phyloP scores from a whole-genome alignment of 2,329 filamentous ascomycete species.

The Zasmidium angulare region DNA sequence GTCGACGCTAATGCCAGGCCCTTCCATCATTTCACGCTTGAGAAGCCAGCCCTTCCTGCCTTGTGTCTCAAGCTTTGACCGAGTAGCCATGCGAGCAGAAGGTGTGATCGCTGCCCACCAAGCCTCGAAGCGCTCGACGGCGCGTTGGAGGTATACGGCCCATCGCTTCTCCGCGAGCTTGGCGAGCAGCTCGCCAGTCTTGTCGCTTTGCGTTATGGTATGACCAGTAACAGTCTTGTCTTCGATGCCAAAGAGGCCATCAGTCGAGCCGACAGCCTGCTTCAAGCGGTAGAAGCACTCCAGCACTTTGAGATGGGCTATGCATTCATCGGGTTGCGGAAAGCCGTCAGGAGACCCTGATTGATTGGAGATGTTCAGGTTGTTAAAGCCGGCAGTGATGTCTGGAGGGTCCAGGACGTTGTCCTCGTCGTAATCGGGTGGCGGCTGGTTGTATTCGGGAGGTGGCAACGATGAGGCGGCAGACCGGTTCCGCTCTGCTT shows the following conservation, averaged over 20 bases:
- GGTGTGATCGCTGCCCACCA: conserved; percentile 59
- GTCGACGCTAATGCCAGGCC: conserved; percentile 4
- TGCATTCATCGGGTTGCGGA: conserved; percentile 58
- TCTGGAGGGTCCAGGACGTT: conserved; percentile 26
- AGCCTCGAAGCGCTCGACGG: conserved; percentile 64
- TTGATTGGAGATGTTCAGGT: conserved; percentile 32
- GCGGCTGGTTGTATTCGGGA: conserved; percentile 20
- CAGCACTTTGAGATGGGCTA: conserved; percentile 73
- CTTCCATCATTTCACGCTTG: conserved; percentile 5
- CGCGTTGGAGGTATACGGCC: conserved; percentile 67
- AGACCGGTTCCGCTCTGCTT: conserved; percentile 20
- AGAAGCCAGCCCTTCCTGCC: conserved; percentile 20
- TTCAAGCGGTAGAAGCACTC: conserved; percentile 66
- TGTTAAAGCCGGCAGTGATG: conserved; percentile 31
- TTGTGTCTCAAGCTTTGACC: conserved; percentile 9
- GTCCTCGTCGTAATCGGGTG: conserved; percentile 26
- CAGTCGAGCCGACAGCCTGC: conserved; percentile 63
- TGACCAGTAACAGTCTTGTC: conserved; percentile 33
- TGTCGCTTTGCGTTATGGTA: conserved; percentile 35
- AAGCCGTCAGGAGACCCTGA: conserved; percentile 18
- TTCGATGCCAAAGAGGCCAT: conserved; percentile 65
- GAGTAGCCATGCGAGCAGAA: conserved; percentile 9
- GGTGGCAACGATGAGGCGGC: conserved; percentile 20
- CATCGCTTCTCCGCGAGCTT: conserved; percentile 70
- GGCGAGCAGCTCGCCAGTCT: conserved; percentile 40